Evolutionary conservation across 345 rosid genomes (phyloP).

Genomic region (Heritiera fomes): DNA sequence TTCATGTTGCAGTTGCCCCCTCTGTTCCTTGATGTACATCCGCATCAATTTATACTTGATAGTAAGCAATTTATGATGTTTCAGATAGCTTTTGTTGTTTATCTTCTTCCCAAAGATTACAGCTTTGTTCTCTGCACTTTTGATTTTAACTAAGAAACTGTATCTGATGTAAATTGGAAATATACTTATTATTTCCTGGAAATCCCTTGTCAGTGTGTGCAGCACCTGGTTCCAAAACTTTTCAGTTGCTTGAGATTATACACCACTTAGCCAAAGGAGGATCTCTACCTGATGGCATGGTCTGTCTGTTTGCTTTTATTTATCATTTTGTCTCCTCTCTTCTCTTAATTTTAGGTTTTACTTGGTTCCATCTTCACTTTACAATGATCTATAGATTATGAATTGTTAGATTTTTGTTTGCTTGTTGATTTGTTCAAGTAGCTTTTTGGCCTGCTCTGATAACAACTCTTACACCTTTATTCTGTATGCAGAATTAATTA

Average conservation of each 20-base stretch:
- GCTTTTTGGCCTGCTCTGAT: slow-evolving; percentile 1
- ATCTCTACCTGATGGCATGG: slow-evolving; percentile 81
- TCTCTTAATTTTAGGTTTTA: slow-evolving; percentile 11
- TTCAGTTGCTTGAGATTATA: slow-evolving; percentile 88
- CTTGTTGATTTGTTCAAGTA: slow-evolving; percentile 5
- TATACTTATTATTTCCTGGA: slow-evolving; percentile 4
- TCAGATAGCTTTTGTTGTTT: slow-evolving; percentile 1
- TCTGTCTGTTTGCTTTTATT: slow-evolving; percentile 34
- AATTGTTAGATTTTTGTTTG: slow-evolving; percentile 6
- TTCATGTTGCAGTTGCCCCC: slow-evolving; percentile 74
- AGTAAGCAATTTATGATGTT: slow-evolving; percentile 53
- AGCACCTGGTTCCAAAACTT: slow-evolving; percentile 98
- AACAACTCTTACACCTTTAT: slow-evolving; percentile 9
- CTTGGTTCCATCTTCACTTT: slow-evolving; percentile 9
- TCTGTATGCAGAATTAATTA: slow-evolving; percentile 18
- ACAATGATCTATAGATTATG: background rate
- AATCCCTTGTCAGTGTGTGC: slow-evolving; percentile 73
- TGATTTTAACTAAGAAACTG: background rate
- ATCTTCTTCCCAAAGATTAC: background rate
- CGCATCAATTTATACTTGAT: slow-evolving; percentile 81
- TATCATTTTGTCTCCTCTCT: slow-evolving; percentile 1
- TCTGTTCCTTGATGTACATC: slow-evolving; percentile 81
- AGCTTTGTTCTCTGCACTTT: slow-evolving; percentile 1
- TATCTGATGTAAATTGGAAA: background rate
- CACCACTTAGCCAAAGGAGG: slow-evolving; percentile 66